These are phyloP conservation scores for Hyphodiscus sp. DNA, from an alignment of 2,329 filamentous ascomycete genomes.

Conservation along the genomic window DNA sequence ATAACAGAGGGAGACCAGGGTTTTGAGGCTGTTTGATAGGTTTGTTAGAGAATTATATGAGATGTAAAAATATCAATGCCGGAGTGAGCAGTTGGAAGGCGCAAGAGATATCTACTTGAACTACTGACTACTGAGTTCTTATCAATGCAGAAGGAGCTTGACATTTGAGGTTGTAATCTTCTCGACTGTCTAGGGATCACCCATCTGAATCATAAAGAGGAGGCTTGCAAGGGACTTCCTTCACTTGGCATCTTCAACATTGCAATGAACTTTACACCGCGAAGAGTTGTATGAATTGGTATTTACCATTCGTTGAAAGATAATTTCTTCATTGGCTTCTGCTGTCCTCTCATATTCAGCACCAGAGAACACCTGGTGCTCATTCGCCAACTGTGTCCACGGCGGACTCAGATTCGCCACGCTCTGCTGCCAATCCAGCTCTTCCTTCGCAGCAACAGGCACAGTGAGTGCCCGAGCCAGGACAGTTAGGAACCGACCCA, in stretches of 20 bases:
- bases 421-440: constrained; percentile 11
- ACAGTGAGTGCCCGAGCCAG: constrained; percentile 4
- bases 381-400: constrained; percentile 18
- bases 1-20: constrained; percentile 8
- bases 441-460: background rate
- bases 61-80: no score
- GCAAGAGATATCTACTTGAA: no score
- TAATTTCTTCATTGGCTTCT: constrained; percentile 7
- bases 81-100: no score
- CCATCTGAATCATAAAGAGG: background rate
- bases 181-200: background rate
- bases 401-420: constrained; percentile 13
- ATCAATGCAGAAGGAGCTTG: no score
- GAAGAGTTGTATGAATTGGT: background rate
- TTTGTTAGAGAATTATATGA: no score
- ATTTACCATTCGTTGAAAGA: constrained; percentile 13
- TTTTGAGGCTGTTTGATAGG: constrained; percentile 11
- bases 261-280: background rate
- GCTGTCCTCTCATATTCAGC: constrained; percentile 4
- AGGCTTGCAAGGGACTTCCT: background rate
- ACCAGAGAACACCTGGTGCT: constrained; percentile 9
- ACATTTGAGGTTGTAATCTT: no score
- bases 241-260: background rate
- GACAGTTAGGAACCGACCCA: constrained; percentile 15
- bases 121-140: no score